A percentile compares a stretch with the other conserved stretches of the same genome.
Conservation (phyloP, 1,284 basidiomycete genomes). For the Volvariella volvacea region DNA sequence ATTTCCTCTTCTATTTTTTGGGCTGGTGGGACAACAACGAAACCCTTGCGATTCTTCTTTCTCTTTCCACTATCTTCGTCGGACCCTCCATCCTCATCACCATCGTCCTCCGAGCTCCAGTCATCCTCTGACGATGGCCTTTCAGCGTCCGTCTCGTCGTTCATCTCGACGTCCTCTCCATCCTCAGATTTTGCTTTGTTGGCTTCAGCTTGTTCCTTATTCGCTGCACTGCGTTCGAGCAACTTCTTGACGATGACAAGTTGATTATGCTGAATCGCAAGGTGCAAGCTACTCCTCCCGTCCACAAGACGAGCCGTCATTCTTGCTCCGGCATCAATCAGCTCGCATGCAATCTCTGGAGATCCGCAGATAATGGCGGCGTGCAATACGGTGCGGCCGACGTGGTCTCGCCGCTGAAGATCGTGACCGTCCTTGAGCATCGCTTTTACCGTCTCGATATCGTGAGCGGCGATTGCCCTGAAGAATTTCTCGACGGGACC, state of each 20-base stretch:
- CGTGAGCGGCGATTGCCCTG: slow-evolving; percentile 38
- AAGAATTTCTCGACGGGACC: slow-evolving; percentile 47
- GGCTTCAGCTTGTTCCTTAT: slow-evolving; percentile 26
- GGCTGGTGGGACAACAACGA: too few species aligned
- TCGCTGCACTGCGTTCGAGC: slow-evolving; percentile 39
- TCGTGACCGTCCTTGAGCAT: slow-evolving; percentile 37
- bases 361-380: slow-evolving; percentile 42
- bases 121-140: not conserved
- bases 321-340: slow-evolving; percentile 47
- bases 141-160: not conserved
- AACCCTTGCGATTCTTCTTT: too few species aligned
- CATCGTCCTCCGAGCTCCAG: not conserved
- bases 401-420: slow-evolving; percentile 47
- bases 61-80: too few species aligned
- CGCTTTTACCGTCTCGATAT: slow-evolving; percentile 28
- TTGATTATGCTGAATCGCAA: slow-evolving; percentile 44
- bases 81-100: not conserved
- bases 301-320: slow-evolving; percentile 50
- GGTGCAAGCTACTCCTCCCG: slow-evolving; percentile 45
- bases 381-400: slow-evolving; percentile 51
- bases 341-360: slow-evolving; percentile 36
- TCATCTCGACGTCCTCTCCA: slow-evolving; percentile 13
- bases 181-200: slow-evolving; percentile 12
- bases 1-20: too few species aligned
- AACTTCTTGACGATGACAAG: slow-evolving; percentile 38